Evolutionary conservation across 768 basidiomycete species (phyloP).

Genomic region (Lactarius pseudohatsudake): DNA sequence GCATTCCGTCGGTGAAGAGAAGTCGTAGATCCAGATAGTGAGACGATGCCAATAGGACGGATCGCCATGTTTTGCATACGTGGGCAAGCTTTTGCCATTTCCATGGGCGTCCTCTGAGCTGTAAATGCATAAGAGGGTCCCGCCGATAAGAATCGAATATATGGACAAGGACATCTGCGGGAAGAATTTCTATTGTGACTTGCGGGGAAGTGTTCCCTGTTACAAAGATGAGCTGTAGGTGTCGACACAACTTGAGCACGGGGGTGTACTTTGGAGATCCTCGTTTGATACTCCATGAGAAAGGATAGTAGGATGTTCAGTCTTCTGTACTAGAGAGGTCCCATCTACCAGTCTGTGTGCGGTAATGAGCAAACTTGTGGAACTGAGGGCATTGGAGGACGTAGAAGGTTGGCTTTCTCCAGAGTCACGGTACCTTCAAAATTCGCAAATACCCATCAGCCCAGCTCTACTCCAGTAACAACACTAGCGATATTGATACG

Average conservation of each 20-base stretch:
- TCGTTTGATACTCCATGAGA: too few species aligned
- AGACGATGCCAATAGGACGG: not conserved
- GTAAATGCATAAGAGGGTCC: not conserved
- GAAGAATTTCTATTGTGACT: not conserved
- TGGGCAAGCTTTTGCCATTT: conserved; percentile 10
- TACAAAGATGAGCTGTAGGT: not conserved
- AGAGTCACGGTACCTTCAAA: too few species aligned
- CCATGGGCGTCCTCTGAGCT: conserved; percentile 8
- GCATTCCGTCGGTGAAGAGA: conserved; percentile 9
- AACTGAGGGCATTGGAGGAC: not conserved
- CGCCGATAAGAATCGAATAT: conserved; percentile 4
- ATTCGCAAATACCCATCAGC: not conserved
- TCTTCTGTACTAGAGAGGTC: not conserved
- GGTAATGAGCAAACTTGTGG: not conserved
- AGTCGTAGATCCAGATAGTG: conserved; percentile 4
- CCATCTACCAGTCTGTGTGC: not conserved
- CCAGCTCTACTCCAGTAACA: not conserved
- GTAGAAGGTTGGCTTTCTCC: not conserved
- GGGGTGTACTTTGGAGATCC: not conserved
- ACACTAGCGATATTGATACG: too few species aligned
- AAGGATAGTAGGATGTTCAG: not conserved
- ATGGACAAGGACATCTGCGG: not conserved
- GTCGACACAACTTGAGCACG: not conserved
- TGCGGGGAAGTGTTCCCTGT: not conserved
- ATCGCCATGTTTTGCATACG: conserved; percentile 8